A percentile compares a stretch with the other conserved stretches of the same genome.
These are phyloP conservation scores for Phoma sp. DNA, from an alignment of 2,329 filamentous ascomycete genomes.

Conservation along the genomic window DNA sequence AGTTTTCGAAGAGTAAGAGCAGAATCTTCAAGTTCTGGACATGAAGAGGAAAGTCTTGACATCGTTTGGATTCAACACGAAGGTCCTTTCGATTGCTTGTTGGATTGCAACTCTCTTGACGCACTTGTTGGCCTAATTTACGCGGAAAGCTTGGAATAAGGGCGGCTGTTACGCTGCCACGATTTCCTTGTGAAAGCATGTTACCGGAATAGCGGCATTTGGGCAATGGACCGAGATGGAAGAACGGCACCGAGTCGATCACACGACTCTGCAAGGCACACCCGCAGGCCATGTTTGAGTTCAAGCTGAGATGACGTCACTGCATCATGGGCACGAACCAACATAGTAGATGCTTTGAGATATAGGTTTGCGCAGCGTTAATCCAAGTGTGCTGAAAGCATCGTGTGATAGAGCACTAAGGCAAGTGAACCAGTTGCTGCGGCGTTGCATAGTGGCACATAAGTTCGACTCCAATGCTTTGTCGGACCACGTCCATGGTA, in stretches of 20 bases:
- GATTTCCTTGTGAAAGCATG: constrained; percentile 21
- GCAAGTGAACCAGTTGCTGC: constrained; percentile 16
- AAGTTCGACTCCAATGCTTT: neutral
- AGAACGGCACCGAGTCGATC: constrained; percentile 27
- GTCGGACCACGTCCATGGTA: neutral
- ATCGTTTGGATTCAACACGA: constrained; percentile 15
- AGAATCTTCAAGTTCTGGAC: constrained; percentile 48
- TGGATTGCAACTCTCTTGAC: constrained; percentile 1
- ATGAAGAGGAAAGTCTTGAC: constrained; percentile 17
- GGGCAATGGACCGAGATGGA: constrained; percentile 2
- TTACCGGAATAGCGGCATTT: constrained; percentile 11
- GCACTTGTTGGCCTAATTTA: constrained; percentile 10
- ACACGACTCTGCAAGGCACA: constrained; percentile 46
- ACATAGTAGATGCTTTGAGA: neutral
- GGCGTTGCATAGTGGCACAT: neutral
- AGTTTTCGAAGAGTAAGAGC: constrained; percentile 44
- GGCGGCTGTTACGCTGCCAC: constrained; percentile 24
- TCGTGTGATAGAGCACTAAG: constrained; percentile 6
- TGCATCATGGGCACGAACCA: constrained; percentile 3
- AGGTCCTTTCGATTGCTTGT: neutral
- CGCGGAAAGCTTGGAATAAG: constrained; percentile 2
- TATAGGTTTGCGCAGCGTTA: neutral
- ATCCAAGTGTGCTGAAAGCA: neutral
- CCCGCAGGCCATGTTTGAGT: constrained; percentile 33
- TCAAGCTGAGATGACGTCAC: constrained; percentile 36